A percentile compares a stretch with the other conserved stretches of the same genome.
These are phyloP conservation scores for Metschnikowia cubensis DNA, from an alignment of 805 yeast species.

Conservation along the genomic window DNA sequence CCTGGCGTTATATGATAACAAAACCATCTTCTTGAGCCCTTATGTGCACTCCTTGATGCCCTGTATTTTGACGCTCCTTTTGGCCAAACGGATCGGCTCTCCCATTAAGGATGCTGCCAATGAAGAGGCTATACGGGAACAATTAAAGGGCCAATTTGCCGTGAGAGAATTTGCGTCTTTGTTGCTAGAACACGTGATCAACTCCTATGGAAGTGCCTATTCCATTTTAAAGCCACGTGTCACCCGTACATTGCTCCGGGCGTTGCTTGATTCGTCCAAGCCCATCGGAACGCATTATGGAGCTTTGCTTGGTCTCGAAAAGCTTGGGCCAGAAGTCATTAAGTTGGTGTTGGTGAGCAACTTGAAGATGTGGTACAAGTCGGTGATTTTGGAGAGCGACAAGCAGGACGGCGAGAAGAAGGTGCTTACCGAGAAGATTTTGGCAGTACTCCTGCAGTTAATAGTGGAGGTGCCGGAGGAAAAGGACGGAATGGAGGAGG, in stretches of 20 bases:
- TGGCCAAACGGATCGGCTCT: constrained; percentile 84
- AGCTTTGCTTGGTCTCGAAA: constrained; percentile 77
- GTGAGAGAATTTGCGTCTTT: constrained; percentile 88
- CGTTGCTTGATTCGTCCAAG: constrained; percentile 78
- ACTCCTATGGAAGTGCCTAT: constrained; percentile 77
- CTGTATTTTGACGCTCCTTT: constrained; percentile 81
- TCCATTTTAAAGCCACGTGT: constrained; percentile 89
- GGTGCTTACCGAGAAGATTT: constrained; percentile 42
- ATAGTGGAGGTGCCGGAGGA: constrained; percentile 26
- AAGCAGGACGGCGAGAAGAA: constrained; percentile 43
- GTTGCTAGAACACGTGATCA: constrained; percentile 71
- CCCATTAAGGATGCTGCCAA: constrained; percentile 34
- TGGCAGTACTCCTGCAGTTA: constrained; percentile 54
- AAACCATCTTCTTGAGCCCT: constrained; percentile 86
- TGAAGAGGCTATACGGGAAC: constrained; percentile 23
- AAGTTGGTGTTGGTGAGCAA: constrained; percentile 83
- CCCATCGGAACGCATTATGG: constrained; percentile 92
- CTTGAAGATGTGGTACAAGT: constrained; percentile 70
- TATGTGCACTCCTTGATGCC: constrained; percentile 97
- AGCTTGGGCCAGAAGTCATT: constrained; percentile 83
- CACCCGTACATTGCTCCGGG: constrained; percentile 86
- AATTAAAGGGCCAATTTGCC: constrained; percentile 43
- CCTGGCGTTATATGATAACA: constrained; percentile 77
- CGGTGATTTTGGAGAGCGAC: constrained; percentile 46
- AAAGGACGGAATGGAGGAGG: constrained; percentile 32